Percentiles rank a stretch among this genome's conserved stretches.
Evolutionary conservation across 169 alveolate species (phyloP).

Genomic region (Cryptosporidium viatorum): DNA sequence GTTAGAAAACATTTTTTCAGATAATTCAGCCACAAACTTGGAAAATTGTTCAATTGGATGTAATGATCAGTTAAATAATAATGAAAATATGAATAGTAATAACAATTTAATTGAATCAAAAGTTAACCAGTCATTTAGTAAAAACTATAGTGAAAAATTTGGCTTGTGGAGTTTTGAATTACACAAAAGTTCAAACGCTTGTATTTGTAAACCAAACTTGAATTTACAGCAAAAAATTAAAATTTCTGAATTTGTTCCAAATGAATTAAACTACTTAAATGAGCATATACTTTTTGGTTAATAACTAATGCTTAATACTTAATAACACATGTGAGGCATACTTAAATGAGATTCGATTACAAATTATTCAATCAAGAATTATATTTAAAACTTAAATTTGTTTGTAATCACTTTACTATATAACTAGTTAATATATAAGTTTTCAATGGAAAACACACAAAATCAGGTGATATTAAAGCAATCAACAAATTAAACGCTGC

Average conservation of each 20-base stretch:
- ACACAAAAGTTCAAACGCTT: not conserved
- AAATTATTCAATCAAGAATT: not conserved
- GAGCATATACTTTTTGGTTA: not conserved
- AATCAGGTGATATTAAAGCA: not conserved
- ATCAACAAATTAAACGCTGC: not conserved
- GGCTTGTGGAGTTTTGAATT: conserved; percentile 28
- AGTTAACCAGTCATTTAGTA: not conserved
- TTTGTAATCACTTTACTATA: not conserved
- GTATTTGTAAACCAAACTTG: not conserved
- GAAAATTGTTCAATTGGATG: not conserved
- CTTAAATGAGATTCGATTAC: not conserved
- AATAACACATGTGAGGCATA: not conserved
- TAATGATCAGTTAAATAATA: not conserved
- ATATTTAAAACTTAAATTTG: not conserved
- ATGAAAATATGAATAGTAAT: not conserved
- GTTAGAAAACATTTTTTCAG: conserved; percentile 49
- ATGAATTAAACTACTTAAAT: conserved; percentile 6
- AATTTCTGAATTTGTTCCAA: not conserved
- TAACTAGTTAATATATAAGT: too few species aligned
- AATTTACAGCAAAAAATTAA: not conserved
- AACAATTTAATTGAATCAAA: not conserved
- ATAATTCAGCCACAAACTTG: conserved; percentile 3
- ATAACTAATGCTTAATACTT: not conserved
- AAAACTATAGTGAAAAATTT: conserved; percentile 2
- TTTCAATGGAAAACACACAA: not conserved